These are phyloP conservation scores for Mycena floridula DNA, from an alignment of 768 basidiomycete genomes.

Conservation along the genomic window DNA sequence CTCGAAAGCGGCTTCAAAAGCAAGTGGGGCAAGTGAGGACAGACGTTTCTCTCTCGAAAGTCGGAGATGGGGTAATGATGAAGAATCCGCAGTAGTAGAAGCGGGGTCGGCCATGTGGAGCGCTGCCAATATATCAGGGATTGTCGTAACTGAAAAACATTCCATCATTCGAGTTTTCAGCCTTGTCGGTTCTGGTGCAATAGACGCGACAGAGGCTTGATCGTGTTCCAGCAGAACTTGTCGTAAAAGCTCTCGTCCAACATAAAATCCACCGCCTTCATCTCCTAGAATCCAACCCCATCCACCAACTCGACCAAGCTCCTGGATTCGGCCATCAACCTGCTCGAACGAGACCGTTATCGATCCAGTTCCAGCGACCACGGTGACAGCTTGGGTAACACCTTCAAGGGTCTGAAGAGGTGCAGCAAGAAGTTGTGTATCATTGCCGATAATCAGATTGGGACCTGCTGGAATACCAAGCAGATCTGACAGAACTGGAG, in stretches of 20 bases:
- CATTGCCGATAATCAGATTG: conserved; percentile 64
- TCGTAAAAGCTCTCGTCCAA: conserved; percentile 72
- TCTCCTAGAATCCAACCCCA: conserved; percentile 86
- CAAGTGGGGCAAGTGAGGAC: conserved; percentile 66
- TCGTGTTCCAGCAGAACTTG: conserved; percentile 58
- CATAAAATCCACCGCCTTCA: conserved; percentile 77
- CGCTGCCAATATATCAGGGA: conserved; percentile 59
- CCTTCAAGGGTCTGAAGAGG: conserved; percentile 61
- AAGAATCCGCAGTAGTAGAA: conserved; percentile 14
- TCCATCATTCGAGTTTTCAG: conserved; percentile 45
- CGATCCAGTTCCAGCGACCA: conserved; percentile 79
- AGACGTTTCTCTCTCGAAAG: conserved; percentile 65
- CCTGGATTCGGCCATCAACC: conserved; percentile 35
- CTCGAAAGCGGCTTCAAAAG: conserved; percentile 74
- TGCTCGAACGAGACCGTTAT: conserved; percentile 63
- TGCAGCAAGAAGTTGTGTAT: conserved; percentile 79
- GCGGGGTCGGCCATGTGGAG: conserved; percentile 59
- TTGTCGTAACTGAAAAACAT: conserved; percentile 46
- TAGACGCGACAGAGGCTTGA: conserved; percentile 32
- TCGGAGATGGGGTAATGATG: conserved; percentile 20
- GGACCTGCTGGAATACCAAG: conserved; percentile 52
- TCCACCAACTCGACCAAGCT: conserved; percentile 68
- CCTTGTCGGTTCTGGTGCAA: conserved; percentile 22
- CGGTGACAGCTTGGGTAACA: conserved; percentile 57
- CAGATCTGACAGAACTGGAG: conserved; percentile 46